Conservation (phyloP, 78 protist genomes). For the Anaeramoeba flamelloides region DNA sequence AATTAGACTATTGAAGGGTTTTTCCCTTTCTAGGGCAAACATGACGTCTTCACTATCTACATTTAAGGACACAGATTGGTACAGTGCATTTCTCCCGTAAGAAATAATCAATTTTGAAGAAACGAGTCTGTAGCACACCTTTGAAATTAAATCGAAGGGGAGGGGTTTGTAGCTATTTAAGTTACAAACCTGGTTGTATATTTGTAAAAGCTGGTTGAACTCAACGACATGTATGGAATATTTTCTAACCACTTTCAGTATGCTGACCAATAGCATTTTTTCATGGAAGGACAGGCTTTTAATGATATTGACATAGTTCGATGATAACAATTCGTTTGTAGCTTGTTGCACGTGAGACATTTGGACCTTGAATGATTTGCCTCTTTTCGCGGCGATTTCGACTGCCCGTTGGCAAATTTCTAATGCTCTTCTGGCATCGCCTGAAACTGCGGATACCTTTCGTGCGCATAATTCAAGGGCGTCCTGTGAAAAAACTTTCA, state of each 20-base stretch:
- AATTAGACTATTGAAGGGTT: neutral
- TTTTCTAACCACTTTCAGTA: too few relatives aligned
- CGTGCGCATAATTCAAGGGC: conserved; percentile 26
- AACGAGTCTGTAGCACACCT: neutral
- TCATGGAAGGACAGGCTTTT: neutral
- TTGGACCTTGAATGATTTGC: neutral
- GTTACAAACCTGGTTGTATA: too few relatives aligned
- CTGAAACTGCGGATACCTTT: conserved; percentile 29
- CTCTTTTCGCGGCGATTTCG: conserved; percentile 6
- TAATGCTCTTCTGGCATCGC: conserved; percentile 34
- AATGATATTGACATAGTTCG: neutral
- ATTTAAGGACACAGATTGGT: neutral
- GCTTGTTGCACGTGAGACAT: neutral
- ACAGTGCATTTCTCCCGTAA: neutral
- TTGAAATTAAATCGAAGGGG: too few relatives aligned
- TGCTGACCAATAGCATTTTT: too few relatives aligned
- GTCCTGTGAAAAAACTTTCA: conserved; percentile 15
- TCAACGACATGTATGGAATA: too few relatives aligned
- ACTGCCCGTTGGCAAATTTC: conserved; percentile 24
- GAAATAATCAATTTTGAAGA: neutral
- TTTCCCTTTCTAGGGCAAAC: neutral
- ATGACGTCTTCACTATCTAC: neutral
- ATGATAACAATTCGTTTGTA: neutral
- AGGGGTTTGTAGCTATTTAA: too few relatives aligned
- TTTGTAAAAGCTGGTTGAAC: too few relatives aligned